These are phyloP conservation scores for Aspergillus alliaceus DNA, from an alignment of 2,329 filamentous ascomycete species.

Conservation along the genomic window DNA sequence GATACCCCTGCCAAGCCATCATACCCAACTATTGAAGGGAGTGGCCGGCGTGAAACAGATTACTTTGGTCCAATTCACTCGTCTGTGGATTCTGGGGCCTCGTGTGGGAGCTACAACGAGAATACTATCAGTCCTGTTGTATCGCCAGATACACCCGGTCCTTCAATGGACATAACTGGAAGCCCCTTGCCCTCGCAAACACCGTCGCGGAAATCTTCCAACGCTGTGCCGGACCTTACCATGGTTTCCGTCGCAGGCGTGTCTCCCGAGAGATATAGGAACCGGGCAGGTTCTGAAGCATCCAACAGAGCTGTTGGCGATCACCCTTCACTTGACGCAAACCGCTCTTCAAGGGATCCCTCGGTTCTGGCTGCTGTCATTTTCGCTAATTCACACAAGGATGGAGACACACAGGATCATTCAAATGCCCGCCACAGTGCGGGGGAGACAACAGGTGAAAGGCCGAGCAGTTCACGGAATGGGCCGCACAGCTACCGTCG, in stretches of 20 bases:
- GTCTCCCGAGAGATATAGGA: constrained; percentile 14
- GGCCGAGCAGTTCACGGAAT: constrained; percentile 32
- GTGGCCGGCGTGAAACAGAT: constrained; percentile 9
- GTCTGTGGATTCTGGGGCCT: constrained; percentile 15
- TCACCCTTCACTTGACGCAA: constrained; percentile 10
- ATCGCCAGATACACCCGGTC: constrained; percentile 35
- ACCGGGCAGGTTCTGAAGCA: constrained; percentile 5
- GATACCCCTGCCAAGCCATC: constrained; percentile 12
- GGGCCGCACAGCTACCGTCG: constrained; percentile 19
- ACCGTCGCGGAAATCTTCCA: constrained; percentile 33
- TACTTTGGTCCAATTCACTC: constrained; percentile 19
- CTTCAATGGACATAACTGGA: constrained; percentile 37
- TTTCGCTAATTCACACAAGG: constrained; percentile 23
- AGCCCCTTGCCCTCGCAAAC: constrained; percentile 20
- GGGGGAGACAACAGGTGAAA: constrained; percentile 21
- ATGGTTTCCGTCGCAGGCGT: constrained; percentile 24
- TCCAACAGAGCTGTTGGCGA: constrained; percentile 8
- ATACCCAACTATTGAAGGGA: constrained; percentile 6
- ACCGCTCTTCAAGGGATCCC: constrained; percentile 23
- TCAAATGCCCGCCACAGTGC: constrained; percentile 10
- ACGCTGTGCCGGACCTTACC: constrained; percentile 28
- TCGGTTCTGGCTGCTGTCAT: constrained; percentile 29
- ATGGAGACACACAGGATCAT: constrained; percentile 13
- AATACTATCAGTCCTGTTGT: constrained; percentile 36
- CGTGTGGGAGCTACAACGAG: constrained; percentile 27